phyloP scores from a whole-genome alignment of 2,329 filamentous ascomycete species.

The Volutella citrinella region DNA sequence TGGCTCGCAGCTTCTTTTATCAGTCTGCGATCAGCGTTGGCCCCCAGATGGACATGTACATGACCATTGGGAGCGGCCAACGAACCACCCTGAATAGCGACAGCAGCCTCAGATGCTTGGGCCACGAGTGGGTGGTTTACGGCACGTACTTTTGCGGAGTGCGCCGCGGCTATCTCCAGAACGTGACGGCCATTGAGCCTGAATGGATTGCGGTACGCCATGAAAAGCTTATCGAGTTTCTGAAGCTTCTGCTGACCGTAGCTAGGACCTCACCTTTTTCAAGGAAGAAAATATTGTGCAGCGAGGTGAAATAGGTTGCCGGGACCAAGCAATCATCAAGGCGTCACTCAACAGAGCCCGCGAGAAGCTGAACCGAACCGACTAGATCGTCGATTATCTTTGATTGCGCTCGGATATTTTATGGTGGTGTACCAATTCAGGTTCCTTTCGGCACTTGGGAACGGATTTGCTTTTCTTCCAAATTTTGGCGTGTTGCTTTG shows the following conservation, averaged over 20 bases:
- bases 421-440: too few relatives aligned
- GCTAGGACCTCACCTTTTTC: neutral
- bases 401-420: too few relatives aligned
- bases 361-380: too few relatives aligned
- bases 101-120: constrained; percentile 86
- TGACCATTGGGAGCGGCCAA: constrained; percentile 86
- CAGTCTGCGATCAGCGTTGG: constrained; percentile 92
- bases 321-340: too few relatives aligned
- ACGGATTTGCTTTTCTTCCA: too few relatives aligned
- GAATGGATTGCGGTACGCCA: constrained; percentile 70
- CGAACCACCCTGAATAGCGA: constrained; percentile 90
- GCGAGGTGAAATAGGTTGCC: too few relatives aligned
- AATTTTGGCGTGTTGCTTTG: too few relatives aligned
- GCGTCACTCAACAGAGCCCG: too few relatives aligned
- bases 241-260: neutral
- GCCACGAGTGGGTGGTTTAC: constrained; percentile 92
- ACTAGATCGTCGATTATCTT: too few relatives aligned
- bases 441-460: too few relatives aligned
- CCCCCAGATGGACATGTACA: constrained; percentile 95
- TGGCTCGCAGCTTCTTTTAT: constrained; percentile 74
- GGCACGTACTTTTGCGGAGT: constrained; percentile 83
- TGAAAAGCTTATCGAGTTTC: neutral
- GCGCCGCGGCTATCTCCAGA: constrained; percentile 97
- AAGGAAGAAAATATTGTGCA: too few relatives aligned
- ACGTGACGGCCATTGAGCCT: constrained; percentile 84